A percentile compares a stretch with the other conserved stretches of the same genome.
Evolutionary conservation across 306 rosid genomes (phyloP).

Genomic region (Prunus salicina): DNA sequence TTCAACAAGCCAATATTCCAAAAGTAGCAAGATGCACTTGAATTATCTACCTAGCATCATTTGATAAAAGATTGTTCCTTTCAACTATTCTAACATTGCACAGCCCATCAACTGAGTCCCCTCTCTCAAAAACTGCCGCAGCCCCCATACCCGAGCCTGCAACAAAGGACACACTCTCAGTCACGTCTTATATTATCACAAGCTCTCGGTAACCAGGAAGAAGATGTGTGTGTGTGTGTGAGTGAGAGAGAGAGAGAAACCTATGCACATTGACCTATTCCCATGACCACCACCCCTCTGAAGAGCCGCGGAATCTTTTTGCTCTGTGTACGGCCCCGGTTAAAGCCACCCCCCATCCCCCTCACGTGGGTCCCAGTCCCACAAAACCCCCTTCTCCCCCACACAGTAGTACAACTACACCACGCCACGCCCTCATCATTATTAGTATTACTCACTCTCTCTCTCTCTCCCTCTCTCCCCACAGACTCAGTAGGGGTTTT

Average conservation of each 20-base stretch:
- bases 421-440: neutral
- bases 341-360: neutral
- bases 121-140: constrained; percentile 90
- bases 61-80: neutral
- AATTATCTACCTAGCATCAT: constrained; percentile 6
- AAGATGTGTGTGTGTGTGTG: too few relatives aligned
- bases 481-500: neutral
- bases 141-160: constrained; percentile 96
- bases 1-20: neutral
- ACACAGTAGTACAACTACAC: neutral
- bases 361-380: neutral
- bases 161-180: neutral
- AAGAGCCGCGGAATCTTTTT: neutral
- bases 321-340: neutral
- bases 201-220: neutral
- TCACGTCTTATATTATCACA: neutral
- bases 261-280: too few relatives aligned
- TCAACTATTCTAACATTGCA: constrained; percentile 26
- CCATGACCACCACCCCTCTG: neutral
- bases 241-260: too few relatives aligned
- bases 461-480: neutral
- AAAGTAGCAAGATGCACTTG: neutral
- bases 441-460: neutral
- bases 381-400: neutral
- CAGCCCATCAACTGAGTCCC: constrained; percentile 47